Percentiles rank a stretch among this genome's conserved stretches.
These are phyloP conservation scores for Bruguiera gymnorhiza DNA, from an alignment of 345 rosid species.

Conservation along the genomic window DNA sequence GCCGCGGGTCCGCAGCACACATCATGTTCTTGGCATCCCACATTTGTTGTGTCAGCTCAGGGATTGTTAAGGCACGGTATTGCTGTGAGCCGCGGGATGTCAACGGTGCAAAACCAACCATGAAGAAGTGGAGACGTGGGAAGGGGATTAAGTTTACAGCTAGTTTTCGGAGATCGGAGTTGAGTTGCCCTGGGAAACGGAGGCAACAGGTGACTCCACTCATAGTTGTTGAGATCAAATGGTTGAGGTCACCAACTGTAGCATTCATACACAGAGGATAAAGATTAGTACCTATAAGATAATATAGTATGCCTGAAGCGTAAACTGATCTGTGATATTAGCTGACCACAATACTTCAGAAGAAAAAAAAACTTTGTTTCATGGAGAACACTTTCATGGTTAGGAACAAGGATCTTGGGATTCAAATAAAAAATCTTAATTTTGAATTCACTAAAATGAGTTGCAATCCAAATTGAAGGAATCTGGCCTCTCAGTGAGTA, in stretches of 20 bases:
- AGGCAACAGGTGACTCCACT: conserved; percentile 86
- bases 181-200: conserved; percentile 80
- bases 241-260: conserved; percentile 82
- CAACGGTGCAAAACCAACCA: conserved; percentile 79
- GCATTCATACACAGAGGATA: not conserved
- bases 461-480: too few species aligned
- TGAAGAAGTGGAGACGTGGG: conserved; percentile 81
- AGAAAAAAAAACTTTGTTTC: too few species aligned
- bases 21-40: conserved; percentile 84
- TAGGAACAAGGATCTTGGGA: too few species aligned
- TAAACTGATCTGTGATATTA: too few species aligned
- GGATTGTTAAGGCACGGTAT: conserved; percentile 76
- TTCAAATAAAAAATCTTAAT: too few species aligned
- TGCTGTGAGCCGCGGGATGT: conserved; percentile 78
- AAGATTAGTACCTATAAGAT: not conserved
- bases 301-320: too few species aligned
- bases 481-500: too few species aligned
- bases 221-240: conserved; percentile 77
- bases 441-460: too few species aligned
- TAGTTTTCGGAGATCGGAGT: conserved; percentile 79
- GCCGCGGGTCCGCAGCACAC: conserved; percentile 91
- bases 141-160: conserved; percentile 79
- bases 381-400: too few species aligned
- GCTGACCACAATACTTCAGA: too few species aligned
- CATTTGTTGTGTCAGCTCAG: conserved; percentile 83